Conservation (phyloP, 768 basidiomycete genomes). For the Amanita phalloides region DNA sequence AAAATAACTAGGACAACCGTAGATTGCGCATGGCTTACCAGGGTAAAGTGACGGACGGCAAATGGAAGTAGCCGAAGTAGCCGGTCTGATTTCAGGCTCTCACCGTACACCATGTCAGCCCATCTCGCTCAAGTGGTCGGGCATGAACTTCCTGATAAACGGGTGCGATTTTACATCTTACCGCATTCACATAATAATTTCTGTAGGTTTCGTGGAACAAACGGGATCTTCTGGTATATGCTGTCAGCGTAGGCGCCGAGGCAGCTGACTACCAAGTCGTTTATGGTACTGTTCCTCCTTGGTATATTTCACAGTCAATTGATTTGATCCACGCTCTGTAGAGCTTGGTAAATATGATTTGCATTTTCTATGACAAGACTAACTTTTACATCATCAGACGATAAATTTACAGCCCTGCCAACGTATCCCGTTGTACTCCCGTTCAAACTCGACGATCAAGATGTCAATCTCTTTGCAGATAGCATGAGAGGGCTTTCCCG, state of each 20-base stretch:
- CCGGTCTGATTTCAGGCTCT: background rate
- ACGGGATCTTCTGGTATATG: slow-evolving; percentile 72
- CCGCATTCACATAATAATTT: background rate
- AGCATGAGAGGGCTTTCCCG: slow-evolving; percentile 30
- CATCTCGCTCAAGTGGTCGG: slow-evolving; percentile 63
- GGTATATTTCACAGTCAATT: background rate
- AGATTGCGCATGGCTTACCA: too few species aligned
- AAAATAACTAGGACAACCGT: too few species aligned
- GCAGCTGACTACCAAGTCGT: slow-evolving; percentile 56
- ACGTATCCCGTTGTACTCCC: slow-evolving; percentile 77
- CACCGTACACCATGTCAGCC: background rate
- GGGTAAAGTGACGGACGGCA: background rate
- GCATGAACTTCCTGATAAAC: slow-evolving; percentile 34
- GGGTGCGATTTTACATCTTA: slow-evolving; percentile 27
- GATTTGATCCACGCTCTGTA: slow-evolving; percentile 10
- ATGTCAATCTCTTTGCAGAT: slow-evolving; percentile 60
- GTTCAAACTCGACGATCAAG: slow-evolving; percentile 59
- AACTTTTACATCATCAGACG: slow-evolving; percentile 27
- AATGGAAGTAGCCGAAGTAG: background rate
- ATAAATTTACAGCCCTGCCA: slow-evolving; percentile 65
- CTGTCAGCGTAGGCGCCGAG: slow-evolving; percentile 76
- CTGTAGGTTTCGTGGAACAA: slow-evolving; percentile 74
- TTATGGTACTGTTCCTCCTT: slow-evolving; percentile 42
- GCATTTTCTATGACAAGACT: background rate
- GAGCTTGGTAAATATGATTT: slow-evolving; percentile 37